phyloP scores from a whole-genome alignment of 306 rosid genomes.

The Cucumis hystrix region DNA sequence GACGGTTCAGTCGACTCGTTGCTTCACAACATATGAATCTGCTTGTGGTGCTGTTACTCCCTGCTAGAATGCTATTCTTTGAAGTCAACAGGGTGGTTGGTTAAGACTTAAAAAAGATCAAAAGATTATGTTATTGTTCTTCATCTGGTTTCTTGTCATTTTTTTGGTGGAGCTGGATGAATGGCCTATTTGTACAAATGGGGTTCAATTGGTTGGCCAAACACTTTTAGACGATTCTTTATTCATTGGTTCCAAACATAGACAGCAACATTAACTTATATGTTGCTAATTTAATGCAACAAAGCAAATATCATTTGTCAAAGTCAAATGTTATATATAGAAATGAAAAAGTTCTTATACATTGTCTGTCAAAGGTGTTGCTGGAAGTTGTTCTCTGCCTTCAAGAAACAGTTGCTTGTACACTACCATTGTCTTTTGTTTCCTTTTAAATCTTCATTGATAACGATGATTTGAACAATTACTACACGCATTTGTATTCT shows the following conservation, averaged over 20 bases:
- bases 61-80: slow-evolving; percentile 45
- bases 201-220: slow-evolving; percentile 16
- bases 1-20: slow-evolving; percentile 58
- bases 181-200: slow-evolving; percentile 12
- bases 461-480: background rate
- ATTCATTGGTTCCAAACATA: slow-evolving; percentile 37
- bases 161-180: slow-evolving; percentile 8
- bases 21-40: slow-evolving; percentile 69
- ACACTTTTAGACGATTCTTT: slow-evolving; percentile 53
- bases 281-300: background rate
- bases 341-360: background rate
- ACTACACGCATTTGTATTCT: background rate
- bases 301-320: background rate
- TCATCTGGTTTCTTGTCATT: background rate
- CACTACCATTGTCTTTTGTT: background rate
- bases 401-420: background rate
- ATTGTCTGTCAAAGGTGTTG: background rate
- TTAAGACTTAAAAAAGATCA: background rate
- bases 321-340: background rate
- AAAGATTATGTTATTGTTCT: background rate
- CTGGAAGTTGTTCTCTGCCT: background rate
- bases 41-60: slow-evolving; percentile 58
- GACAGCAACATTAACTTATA: background rate
- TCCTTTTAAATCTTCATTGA: background rate
- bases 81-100: slow-evolving; percentile 31